Percentiles rank a stretch among this genome's conserved stretches.
phyloP scores from a whole-genome alignment of 148 eudicot genomes.

The Chenopodium quinoa region DNA sequence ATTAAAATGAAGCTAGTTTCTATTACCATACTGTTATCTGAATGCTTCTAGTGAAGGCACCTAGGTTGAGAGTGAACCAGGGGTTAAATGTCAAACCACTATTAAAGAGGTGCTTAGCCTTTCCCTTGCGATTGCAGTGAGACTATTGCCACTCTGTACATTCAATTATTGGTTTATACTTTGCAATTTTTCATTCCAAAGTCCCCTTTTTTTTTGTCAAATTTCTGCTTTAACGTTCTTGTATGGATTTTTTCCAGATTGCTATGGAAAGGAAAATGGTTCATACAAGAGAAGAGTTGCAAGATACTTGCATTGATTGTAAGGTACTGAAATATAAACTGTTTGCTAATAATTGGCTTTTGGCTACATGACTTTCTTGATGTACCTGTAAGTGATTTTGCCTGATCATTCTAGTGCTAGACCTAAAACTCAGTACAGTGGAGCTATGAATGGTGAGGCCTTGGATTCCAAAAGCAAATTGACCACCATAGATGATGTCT shows the following conservation, averaged over 20 bases:
- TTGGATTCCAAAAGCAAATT: conserved; percentile 66
- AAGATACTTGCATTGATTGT: conserved; percentile 80
- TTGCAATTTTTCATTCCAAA: neutral
- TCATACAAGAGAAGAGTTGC: conserved; percentile 96
- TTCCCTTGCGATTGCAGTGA: neutral
- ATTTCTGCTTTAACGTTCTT: neutral
- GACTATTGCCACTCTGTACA: neutral
- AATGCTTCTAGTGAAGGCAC: neutral
- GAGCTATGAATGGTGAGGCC: conserved; percentile 54
- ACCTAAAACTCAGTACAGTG: conserved; percentile 51
- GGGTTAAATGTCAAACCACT: neutral
- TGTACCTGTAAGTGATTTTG: conserved; percentile 1
- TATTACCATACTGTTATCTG: neutral
- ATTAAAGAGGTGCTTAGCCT: neutral
- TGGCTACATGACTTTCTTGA: neutral
- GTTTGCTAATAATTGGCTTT: neutral
- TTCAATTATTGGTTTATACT: neutral
- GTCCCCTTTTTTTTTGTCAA: conserved; percentile 1
- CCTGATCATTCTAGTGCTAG: conserved; percentile 56
- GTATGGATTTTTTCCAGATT: conserved; percentile 46
- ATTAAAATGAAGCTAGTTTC: neutral
- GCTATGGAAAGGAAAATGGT: conserved; percentile 95
- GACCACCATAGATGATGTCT: conserved; percentile 66
- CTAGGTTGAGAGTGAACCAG: neutral
- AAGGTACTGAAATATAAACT: conserved; percentile 45